Evolutionary conservation across 163 green algal genomes (phyloP).

Genomic region (Scenedesmus sp.): DNA sequence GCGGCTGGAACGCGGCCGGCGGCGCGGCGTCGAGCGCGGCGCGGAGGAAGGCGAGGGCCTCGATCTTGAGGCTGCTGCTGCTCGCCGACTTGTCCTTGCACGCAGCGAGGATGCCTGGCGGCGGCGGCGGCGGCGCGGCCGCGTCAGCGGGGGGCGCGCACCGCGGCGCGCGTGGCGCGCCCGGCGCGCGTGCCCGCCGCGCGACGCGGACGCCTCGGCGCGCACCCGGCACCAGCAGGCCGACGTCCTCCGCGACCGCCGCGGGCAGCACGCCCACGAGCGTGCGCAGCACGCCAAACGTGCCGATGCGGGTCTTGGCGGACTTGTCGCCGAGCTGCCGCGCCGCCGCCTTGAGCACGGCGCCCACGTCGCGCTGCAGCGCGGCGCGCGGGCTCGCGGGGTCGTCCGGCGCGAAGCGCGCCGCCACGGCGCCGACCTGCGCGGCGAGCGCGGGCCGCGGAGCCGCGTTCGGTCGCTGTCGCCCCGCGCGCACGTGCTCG

Average conservation of each 20-base stretch:
- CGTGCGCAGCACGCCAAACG: conserved; percentile 77
- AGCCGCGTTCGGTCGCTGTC: no score
- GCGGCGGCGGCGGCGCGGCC: not conserved
- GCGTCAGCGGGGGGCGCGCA: no score
- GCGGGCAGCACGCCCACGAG: conserved; percentile 71
- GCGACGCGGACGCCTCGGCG: no score
- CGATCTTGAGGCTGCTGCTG: conserved; percentile 86
- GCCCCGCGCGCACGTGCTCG: no score
- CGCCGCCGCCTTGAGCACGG: conserved; percentile 66
- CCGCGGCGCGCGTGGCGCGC: no score
- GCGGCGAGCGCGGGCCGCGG: not conserved
- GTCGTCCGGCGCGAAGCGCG: conserved; percentile 46
- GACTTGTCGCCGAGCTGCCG: conserved; percentile 78
- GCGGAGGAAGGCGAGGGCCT: conserved; percentile 88
- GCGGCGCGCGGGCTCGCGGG: conserved; percentile 55
- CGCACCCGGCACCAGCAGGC: conserved; percentile 73
- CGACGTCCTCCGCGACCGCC: conserved; percentile 57
- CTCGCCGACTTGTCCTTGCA: conserved; percentile 77
- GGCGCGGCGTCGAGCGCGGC: conserved; percentile 63
- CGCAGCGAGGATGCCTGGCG: conserved; percentile 31
- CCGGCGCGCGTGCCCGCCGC: no score
- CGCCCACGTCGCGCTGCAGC: conserved; percentile 68
- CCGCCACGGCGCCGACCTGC: conserved; percentile 49
- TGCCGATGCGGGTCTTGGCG: conserved; percentile 78
- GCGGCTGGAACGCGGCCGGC: conserved; percentile 70